Base-by-base conservation (phyloP, 73 alveolate species). In the Stentor coeruleus region DNA sequence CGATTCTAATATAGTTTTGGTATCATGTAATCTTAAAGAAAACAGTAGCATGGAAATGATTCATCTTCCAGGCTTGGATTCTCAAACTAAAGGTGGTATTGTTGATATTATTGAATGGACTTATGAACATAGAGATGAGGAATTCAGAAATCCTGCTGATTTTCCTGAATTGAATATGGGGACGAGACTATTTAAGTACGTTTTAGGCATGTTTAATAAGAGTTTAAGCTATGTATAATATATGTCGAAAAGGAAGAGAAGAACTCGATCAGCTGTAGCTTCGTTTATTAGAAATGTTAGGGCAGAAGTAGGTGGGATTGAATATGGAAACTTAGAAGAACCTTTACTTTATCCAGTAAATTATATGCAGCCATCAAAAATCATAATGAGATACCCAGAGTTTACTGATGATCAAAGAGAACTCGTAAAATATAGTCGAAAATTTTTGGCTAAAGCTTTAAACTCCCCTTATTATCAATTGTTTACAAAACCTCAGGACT, bases 381-480 rank as follows among this genome's bases (percentile, higher is more conserved):
- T 66, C n/a, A 66, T 31, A 66, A 20, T 33, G n/a, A 20, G 37
- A 66, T 66, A 66, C 79, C 79, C 79, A 20, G n/a, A 20, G 37
- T 66, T 66, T 11, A 20, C 79, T 11, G 40, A 20, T 28, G 79
- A 66, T 11, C 79, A 66, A 66, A 26, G n/a, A 20, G 79, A 66
- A 2, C 79, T 66, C 0, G 39, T 66, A 20, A 11, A 26, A 20
- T 20, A 20, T 11, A 66, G 79, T 40, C 1, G 79, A 2, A 11
- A 37, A 28, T 66, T 66, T 66, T 40, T 66, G 33, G 36, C 40
- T 28, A 20, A 33, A 20, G 79, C 79, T 1, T 2, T 66, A 33
- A 66, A 66, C 37, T 66, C 79, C 33, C 79, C 79, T 66, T 66
- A 66, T 66, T 66, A 66, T 40, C 79, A 66, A 33, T 33, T 20